These are phyloP conservation scores for Fusarium equiseti DNA, from an alignment of 2,329 filamentous ascomycete genomes.

Conservation along the genomic window DNA sequence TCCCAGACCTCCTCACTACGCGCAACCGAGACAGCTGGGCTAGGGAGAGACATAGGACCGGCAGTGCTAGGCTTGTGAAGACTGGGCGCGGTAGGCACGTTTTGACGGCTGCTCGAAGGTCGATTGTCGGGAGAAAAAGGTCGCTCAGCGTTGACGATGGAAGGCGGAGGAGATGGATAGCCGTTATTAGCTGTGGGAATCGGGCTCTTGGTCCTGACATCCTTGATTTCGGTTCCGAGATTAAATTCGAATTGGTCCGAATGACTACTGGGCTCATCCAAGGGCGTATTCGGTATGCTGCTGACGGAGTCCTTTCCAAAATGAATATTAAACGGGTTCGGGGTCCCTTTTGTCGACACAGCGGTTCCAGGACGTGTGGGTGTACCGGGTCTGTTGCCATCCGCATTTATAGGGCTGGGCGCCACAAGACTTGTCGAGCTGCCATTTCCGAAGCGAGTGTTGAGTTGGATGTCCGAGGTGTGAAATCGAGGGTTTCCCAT, in stretches of 20 bases:
- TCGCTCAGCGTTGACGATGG: conserved; percentile 50
- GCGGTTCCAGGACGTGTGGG: conserved; percentile 53
- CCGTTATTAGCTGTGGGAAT: conserved; percentile 36
- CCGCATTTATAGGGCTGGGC: conserved; percentile 47
- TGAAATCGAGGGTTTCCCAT: conserved; percentile 47
- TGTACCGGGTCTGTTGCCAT: conserved; percentile 43
- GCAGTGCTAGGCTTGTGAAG: conserved; percentile 47
- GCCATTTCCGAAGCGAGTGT: conserved; percentile 52
- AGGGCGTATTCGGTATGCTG: conserved; percentile 44
- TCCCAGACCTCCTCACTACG: conserved; percentile 56
- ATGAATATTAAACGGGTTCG: conserved; percentile 63
- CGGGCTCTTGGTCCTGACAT: conserved; percentile 20
- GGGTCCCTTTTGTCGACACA: conserved; percentile 54
- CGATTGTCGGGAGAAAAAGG: conserved; percentile 41
- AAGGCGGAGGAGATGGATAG: conserved; percentile 56
- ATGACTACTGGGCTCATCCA: conserved; percentile 51
- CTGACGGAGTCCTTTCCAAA: conserved; percentile 52
- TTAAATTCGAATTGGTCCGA: conserved; percentile 58
- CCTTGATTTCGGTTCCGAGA: conserved; percentile 32
- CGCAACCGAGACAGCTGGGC: conserved; percentile 57
- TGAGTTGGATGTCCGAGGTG: conserved; percentile 57
- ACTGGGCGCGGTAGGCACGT: conserved; percentile 38
- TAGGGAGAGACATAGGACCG: conserved; percentile 55
- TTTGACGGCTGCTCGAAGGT: conserved; percentile 40
- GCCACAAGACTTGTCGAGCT: conserved; percentile 53